A percentile compares a stretch with the other conserved stretches of the same genome.
These are phyloP conservation scores for Francoa sonchifolia DNA, from an alignment of 441 rosid species.

Conservation along the genomic window DNA sequence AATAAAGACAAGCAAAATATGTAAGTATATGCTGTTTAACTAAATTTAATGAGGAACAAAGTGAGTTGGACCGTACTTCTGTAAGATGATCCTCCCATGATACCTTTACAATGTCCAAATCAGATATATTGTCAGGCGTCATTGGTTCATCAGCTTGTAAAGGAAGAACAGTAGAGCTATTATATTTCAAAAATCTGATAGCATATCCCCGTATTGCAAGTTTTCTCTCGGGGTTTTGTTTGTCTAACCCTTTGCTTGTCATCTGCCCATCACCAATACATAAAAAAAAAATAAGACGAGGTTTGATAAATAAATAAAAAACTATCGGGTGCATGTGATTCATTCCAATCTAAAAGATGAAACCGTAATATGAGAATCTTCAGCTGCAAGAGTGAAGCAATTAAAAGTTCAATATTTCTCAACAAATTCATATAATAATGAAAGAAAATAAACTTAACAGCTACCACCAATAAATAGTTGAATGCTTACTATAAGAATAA, in stretches of 20 bases:
- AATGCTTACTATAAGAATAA: too few relatives aligned
- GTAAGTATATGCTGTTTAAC: not conserved
- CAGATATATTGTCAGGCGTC: conserved; percentile 46
- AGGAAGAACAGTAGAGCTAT: conserved; percentile 30
- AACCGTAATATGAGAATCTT: conserved; percentile 5
- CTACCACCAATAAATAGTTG: not conserved
- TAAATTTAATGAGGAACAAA: conserved; percentile 4
- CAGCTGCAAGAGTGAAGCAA: not conserved
- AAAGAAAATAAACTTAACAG: not conserved
- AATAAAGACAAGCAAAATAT: not conserved
- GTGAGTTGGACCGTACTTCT: conserved; percentile 45
- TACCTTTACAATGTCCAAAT: conserved; percentile 37
- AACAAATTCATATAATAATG: conserved; percentile 7
- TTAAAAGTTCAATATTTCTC: too few relatives aligned
- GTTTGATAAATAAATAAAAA: too few relatives aligned
- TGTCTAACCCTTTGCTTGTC: conserved; percentile 24
- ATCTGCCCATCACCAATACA: conserved; percentile 35
- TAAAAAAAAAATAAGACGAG: conserved; percentile 4
- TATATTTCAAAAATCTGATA: conserved; percentile 57
- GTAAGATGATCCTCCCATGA: conserved; percentile 68
- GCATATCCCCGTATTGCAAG: conserved; percentile 65
- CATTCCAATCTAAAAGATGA: not conserved
- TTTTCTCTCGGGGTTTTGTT: conserved; percentile 27
- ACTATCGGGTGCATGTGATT: not conserved
- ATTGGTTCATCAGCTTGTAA: conserved; percentile 53